Base-by-base conservation (phyloP, 129 eudicot species). In the Tanacetum coccineum region DNA sequence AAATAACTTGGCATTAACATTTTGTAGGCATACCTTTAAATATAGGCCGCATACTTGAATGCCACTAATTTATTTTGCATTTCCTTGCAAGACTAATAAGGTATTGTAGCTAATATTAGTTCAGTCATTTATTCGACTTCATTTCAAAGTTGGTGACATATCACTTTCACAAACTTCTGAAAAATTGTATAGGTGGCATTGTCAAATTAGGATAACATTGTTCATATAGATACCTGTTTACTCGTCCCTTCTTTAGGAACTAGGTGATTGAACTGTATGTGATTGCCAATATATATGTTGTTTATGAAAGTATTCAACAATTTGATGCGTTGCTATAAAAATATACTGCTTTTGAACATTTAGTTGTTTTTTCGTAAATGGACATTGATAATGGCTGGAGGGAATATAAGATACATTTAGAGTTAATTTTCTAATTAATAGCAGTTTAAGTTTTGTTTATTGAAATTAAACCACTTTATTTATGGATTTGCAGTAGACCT, bases 401-500 rank as follows among this genome's bases (percentile, higher is more conserved):
- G 28, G 59, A 54, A 54, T 54, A 19, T 54, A 3, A 19, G 20
- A 36, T 13, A 18, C 30, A 15, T 7, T 71, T 71, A 32, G 30
- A 9, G 32, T 19, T 17, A 2, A n/a, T 71, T 71, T 47, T 71
- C 36, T 60, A 49, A 50, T 61, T 59, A 19, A 28, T 13, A 25
- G 9, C 6, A 58, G 17, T 30, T 60, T 60, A 32, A 12, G 25
- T 49, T 65, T 19, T 20, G 25, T 49, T 52, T 13, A 48, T 4
- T 15, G 44, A 30, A 45, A 59, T 6, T 59, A 50, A 70, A 59
- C 17, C 9, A 19, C 10, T 21, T n/a, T n/a, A n/a, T 22, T 68
- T 59, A 67, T 60, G 56, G 42, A 68, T 78, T 59, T 74, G 73
- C 85, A 93, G 98, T 84, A 81, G 98, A 66, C 98, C 98, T 20